A percentile compares a stretch with the other conserved stretches of the same genome.
phyloP scores from a whole-genome alignment of 2,329 filamentous ascomycete species.

The Microascus cirrosus region DNA sequence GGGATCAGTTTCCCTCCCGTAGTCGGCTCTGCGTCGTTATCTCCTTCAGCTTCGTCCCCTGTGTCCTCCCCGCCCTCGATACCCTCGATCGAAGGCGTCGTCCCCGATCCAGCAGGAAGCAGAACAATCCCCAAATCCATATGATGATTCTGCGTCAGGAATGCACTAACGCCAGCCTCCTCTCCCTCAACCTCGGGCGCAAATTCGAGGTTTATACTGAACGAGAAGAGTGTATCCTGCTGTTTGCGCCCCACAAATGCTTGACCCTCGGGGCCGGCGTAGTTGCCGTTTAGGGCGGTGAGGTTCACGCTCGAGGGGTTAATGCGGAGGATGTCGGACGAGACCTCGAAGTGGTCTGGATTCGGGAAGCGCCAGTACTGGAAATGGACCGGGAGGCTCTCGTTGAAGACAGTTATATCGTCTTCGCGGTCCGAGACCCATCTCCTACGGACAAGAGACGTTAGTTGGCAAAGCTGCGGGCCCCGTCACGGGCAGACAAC shows the following conservation, averaged over 20 bases:
- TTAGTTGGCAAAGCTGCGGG: background rate
- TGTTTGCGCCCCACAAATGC: conserved; percentile 43
- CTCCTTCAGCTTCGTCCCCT: background rate
- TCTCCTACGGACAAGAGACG: background rate
- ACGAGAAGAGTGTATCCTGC: conserved; percentile 42
- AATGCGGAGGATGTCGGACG: conserved; percentile 30
- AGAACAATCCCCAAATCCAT: conserved; percentile 31
- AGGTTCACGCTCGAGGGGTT: conserved; percentile 38
- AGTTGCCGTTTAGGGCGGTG: conserved; percentile 24
- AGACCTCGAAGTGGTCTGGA: conserved; percentile 30
- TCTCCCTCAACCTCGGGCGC: conserved; percentile 22
- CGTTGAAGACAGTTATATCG: conserved; percentile 23
- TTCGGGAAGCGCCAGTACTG: conserved; percentile 44
- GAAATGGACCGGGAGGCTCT: conserved; percentile 38
- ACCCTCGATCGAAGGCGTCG: background rate
- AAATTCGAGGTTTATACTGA: conserved; percentile 33
- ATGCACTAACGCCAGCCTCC: conserved; percentile 40
- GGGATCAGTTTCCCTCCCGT: conserved; percentile 14
- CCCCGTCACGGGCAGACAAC: background rate
- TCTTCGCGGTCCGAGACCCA: conserved; percentile 4
- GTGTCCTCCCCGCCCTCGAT: background rate
- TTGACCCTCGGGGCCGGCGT: conserved; percentile 29
- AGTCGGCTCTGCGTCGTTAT: conserved; percentile 1
- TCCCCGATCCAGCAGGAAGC: conserved; percentile 18
- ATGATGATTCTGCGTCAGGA: conserved; percentile 42